Base-by-base conservation (phyloP, 2,329 filamentous ascomycete species). In the Apiospora kogelbergensis region DNA sequence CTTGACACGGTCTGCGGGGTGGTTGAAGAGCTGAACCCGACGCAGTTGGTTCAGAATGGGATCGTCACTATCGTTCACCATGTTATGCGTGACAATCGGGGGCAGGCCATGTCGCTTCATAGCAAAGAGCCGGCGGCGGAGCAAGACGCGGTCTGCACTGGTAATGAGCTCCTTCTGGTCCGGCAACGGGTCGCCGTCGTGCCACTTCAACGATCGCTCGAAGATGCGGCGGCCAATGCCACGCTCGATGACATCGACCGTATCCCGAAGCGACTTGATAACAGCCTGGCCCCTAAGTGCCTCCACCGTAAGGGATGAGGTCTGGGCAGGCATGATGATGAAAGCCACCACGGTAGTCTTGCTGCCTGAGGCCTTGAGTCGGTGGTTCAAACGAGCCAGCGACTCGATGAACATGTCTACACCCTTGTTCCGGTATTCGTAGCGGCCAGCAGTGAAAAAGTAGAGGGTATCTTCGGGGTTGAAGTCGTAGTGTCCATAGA, bases 371-470 rank as follows among this genome's bases (percentile, higher is more conserved):
- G 83, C 82, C 87, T 98, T 98, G 78, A 99, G 89, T 46, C 92
- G 89, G 84, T 98, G 95, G 82, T 99, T 99, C 76, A 99, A 84
- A 57, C 96, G 93, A 37, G 96, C 96, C 72, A 99, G 84, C 3
- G 95, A 96, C 82, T 99, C 96, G 74, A 99, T 97, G 81, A 98
- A 99, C 96, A 99, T 98, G 81, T 99, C 96, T 11, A 98, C 95
- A 77, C 96, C 96, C 83, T 99, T 99, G 79, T 99, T 99, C 73
- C 96, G 88, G 86, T 95, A 99, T 81, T 99, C 96, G 78, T 99
- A 99, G 72, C 96, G 92, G 70, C 96, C 96, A 7, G 96, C 93
- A 3, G 95, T 99, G 85, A 99, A 99, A 83, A 98, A 92, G 83
- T 98, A 99, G 44, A 99, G 88, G 0, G 96, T 99, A 81, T 98